Evolutionary conservation across 2,329 filamentous ascomycete species (phyloP).

Genomic region (Talaromyces albobiverticillius): DNA sequence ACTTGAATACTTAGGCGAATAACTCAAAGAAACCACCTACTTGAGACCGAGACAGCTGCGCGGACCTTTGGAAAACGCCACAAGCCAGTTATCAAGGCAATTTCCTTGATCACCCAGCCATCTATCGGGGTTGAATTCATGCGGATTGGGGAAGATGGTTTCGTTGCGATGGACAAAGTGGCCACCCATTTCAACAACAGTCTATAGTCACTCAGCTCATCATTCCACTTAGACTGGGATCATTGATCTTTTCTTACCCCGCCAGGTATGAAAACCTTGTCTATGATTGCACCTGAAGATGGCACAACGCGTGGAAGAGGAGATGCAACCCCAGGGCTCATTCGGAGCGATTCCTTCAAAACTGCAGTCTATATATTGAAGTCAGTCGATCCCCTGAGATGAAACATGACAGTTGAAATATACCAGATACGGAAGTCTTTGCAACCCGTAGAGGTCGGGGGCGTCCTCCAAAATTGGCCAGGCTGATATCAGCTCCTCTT

Average conservation of each 20-base stretch:
- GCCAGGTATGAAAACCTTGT: slow-evolving; percentile 19
- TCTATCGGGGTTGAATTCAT: slow-evolving; percentile 39
- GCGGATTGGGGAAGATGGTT: slow-evolving; percentile 33
- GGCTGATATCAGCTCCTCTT: slow-evolving; percentile 20
- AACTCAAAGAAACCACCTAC: no score
- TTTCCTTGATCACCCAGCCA: slow-evolving; percentile 32
- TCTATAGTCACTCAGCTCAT: no score
- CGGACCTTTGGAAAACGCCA: slow-evolving; percentile 45
- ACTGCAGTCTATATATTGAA: slow-evolving; percentile 32
- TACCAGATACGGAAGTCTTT: slow-evolving; percentile 34
- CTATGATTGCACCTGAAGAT: slow-evolving; percentile 20
- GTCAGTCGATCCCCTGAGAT: no score
- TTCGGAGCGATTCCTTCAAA: slow-evolving; percentile 40
- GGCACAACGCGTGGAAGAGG: slow-evolving; percentile 27
- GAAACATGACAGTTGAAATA: not conserved
- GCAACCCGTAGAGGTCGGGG: slow-evolving; percentile 18
- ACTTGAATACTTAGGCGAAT: no score
- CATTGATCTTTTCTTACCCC: no score
- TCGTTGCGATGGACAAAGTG: slow-evolving; percentile 24
- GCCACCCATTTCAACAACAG: slow-evolving; percentile 25
- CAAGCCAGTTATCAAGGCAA: slow-evolving; percentile 34
- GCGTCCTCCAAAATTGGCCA: slow-evolving; percentile 20
- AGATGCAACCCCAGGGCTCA: slow-evolving; percentile 27
- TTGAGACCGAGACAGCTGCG: slow-evolving; percentile 39
- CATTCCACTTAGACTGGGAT: no score